A percentile compares a stretch with the other conserved stretches of the same genome.
These are phyloP conservation scores for Davidsoniella australis DNA, from an alignment of 2,329 filamentous ascomycete genomes.

Conservation along the genomic window DNA sequence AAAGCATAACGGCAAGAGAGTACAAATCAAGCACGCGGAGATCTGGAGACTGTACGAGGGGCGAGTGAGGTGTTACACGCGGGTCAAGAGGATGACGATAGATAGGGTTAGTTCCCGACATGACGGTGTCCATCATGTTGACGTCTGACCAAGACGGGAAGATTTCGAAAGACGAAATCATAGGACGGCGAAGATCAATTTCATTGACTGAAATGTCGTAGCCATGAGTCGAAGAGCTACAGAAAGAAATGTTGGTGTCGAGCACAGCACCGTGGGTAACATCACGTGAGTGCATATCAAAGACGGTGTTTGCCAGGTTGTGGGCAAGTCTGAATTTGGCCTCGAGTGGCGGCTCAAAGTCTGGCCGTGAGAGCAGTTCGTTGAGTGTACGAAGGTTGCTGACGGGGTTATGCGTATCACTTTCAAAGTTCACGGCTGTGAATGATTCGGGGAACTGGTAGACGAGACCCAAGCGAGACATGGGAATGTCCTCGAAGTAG, in stretches of 20 bases:
- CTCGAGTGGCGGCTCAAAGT: constrained; percentile 50
- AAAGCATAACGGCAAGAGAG: constrained; percentile 52
- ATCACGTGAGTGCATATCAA: constrained; percentile 52
- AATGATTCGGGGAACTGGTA: constrained; percentile 56
- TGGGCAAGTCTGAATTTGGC: constrained; percentile 60
- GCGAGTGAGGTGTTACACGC: constrained; percentile 30
- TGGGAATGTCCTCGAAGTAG: constrained; percentile 59
- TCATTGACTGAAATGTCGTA: constrained; percentile 26
- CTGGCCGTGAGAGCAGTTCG: constrained; percentile 33
- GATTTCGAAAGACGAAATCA: constrained; percentile 58
- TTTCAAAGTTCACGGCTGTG: constrained; percentile 9
- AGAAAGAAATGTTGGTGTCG: constrained; percentile 52
- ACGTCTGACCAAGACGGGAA: constrained; percentile 30
- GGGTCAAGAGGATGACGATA: constrained; percentile 54
- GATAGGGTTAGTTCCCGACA: constrained; percentile 25
- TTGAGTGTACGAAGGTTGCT: constrained; percentile 36
- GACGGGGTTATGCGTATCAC: constrained; percentile 26
- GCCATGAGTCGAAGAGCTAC: constrained; percentile 27
- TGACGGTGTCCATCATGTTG: constrained; percentile 17
- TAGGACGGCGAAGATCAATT: constrained; percentile 48
- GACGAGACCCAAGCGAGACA: constrained; percentile 54
- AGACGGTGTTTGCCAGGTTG: constrained; percentile 55
- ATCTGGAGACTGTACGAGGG: constrained; percentile 31
- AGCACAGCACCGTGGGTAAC: constrained; percentile 55
- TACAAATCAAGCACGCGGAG: constrained; percentile 51